Evolutionary conservation across 805 yeast genomes (phyloP).

Genomic region (Diddensiella transvaalensis): DNA sequence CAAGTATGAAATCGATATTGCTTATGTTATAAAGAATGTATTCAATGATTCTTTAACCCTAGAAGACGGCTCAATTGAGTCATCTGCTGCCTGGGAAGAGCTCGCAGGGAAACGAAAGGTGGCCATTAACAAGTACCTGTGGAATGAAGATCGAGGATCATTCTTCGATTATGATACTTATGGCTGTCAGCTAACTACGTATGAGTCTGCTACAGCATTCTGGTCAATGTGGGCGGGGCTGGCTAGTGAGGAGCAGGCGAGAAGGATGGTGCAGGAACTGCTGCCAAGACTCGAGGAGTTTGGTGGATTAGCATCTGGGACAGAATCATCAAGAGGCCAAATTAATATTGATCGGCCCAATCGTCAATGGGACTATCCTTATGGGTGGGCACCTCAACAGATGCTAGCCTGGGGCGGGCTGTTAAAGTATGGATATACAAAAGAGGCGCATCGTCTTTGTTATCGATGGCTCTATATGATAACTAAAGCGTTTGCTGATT

Average conservation of each 20-base stretch:
- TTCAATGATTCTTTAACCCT: slow-evolving; percentile 49
- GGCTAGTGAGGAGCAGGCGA: slow-evolving; percentile 68
- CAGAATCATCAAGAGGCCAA: slow-evolving; percentile 68
- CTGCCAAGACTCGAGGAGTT: slow-evolving; percentile 70
- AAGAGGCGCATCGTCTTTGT: slow-evolving; percentile 64
- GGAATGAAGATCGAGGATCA: slow-evolving; percentile 78
- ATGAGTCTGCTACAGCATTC: slow-evolving; percentile 84
- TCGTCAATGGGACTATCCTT: slow-evolving; percentile 98
- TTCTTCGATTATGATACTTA: slow-evolving; percentile 81
- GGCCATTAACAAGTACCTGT: slow-evolving; percentile 62
- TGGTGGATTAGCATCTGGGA: slow-evolving; percentile 89
- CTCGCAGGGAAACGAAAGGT: slow-evolving; percentile 53
- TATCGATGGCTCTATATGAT: slow-evolving; percentile 89
- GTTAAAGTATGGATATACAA: slow-evolving; percentile 61
- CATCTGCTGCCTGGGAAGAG: slow-evolving; percentile 57
- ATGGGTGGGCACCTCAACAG: slow-evolving; percentile 99
- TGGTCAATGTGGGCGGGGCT: slow-evolving; percentile 90
- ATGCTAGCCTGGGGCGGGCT: slow-evolving; percentile 91
- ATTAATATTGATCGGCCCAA: slow-evolving; percentile 70
- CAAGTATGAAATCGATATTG: slow-evolving; percentile 87
- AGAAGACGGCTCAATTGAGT: slow-evolving; percentile 40
- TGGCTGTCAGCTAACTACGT: slow-evolving; percentile 50
- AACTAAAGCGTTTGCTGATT: slow-evolving; percentile 86
- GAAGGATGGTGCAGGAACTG: slow-evolving; percentile 50
- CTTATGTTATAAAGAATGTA: slow-evolving; percentile 51